Base-by-base conservation (phyloP, 1,284 basidiomycete species). In the Golubevia sp. region DNA sequence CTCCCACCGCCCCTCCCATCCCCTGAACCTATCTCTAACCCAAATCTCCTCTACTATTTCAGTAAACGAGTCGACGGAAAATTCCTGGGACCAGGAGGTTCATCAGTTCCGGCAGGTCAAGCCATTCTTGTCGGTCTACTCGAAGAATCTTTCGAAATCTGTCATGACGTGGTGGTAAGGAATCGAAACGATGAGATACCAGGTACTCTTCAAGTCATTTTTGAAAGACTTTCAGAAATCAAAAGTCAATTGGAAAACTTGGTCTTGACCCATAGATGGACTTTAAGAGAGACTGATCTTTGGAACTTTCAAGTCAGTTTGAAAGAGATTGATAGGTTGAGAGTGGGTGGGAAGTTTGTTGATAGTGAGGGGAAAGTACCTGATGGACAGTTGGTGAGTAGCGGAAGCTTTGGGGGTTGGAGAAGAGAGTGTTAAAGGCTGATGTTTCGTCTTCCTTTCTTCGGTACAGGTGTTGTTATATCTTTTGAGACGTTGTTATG, bases 1-100 rank as follows among this genome's bases (percentile, higher is more conserved):
- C 50, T 38, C 54, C 62, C 61, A 54, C 63, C 21, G 30, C 61
- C 61, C 15, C 49, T 67, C 50, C 59, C 57, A 64, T 50, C 58
- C 44, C 54, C 18, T 50, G 34, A 66, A 25, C 59, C 57, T 5
- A 27, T 24, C 58, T 61, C 57, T 20, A 20, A 52, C 56, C 21
- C 21, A 61, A 26, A 50, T 15, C 30, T 63, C 6, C 38, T 34
- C 38, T 15, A 21, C 25, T 48, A 49, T n/a, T n/a, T 13, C 58
- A 85, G 49, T n/a, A 80, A 78, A 65, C 73, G 80, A 23, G 80
- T 83, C 52, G 80, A 83, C 50, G 79, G 80, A 56, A 83, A 82
- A 67, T 83, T 83, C 61, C 58, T 83, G 26, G 80, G 80, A 26
- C 80, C 80, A 23, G 79, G 80, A 25, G 80, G 80, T 49, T 80